phyloP scores from a whole-genome alignment of 306 rosid species.

The Amphicarpaea edgeworthii region DNA sequence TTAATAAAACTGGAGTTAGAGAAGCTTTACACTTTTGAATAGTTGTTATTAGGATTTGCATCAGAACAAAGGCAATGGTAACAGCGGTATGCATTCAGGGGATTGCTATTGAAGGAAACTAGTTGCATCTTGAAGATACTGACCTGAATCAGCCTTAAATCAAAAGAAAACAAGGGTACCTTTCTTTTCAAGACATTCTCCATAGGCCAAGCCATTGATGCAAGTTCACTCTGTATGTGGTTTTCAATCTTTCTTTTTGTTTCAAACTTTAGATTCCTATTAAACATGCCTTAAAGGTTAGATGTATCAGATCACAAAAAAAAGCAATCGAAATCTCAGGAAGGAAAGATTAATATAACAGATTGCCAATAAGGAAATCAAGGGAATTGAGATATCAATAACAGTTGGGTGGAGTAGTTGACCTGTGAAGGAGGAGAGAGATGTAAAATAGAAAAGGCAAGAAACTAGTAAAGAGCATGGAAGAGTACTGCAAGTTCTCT shows the following conservation, averaged over 20 bases:
- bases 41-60: slow-evolving; percentile 18
- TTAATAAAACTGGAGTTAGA: background rate
- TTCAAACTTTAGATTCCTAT: no score
- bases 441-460: no score
- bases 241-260: no score
- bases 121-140: slow-evolving; percentile 7
- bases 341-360: background rate
- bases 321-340: background rate
- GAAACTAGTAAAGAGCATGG: no score
- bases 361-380: background rate
- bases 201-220: background rate
- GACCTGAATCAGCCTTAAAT: slow-evolving; percentile 16
- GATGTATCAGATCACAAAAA: background rate
- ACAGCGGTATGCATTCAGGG: background rate
- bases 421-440: no score
- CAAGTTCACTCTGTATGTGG: background rate
- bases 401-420: no score
- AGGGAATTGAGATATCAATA: background rate
- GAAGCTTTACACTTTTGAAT: slow-evolving; percentile 1
- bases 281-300: no score
- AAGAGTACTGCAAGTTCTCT: no score
- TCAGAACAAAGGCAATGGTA: background rate
- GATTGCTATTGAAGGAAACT: slow-evolving; percentile 11
- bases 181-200: slow-evolving; percentile 6
- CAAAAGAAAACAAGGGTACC: background rate